Conservation (phyloP, 345 rosid species). For the Ceriops decandra region DNA sequence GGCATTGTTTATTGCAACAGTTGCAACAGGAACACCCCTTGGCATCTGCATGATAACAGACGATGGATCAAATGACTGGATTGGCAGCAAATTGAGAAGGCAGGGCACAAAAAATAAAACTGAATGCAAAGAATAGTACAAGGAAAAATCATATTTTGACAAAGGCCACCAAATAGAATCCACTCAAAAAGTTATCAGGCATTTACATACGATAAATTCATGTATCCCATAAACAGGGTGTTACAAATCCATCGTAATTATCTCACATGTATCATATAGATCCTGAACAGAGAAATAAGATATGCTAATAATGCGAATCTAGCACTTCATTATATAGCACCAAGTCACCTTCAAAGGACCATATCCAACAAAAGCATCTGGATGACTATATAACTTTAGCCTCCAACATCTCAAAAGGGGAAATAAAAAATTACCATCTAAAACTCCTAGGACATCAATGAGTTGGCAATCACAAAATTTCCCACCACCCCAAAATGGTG, state of each 20-base stretch:
- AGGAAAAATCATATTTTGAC: neutral
- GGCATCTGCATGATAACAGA: constrained; percentile 61
- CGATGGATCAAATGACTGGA: neutral
- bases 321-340: neutral
- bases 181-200: neutral
- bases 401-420: neutral
- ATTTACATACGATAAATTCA: neutral
- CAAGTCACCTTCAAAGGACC: neutral
- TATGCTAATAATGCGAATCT: too few species aligned
- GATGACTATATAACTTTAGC: neutral
- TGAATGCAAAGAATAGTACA: too few species aligned
- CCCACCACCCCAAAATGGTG: too few species aligned
- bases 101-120: neutral
- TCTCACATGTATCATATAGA: too few species aligned
- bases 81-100: neutral
- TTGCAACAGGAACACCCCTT: constrained; percentile 92
- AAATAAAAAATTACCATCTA: too few species aligned
- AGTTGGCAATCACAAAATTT: too few species aligned
- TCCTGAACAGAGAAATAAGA: neutral
- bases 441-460: too few species aligned
- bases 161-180: neutral
- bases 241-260: too few species aligned
- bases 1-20: constrained; percentile 85
- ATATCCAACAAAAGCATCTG: neutral
- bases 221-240: too few species aligned